These are phyloP conservation scores for Colletotrichum chrysophilum DNA, from an alignment of 2,329 filamentous ascomycete genomes.

Conservation along the genomic window DNA sequence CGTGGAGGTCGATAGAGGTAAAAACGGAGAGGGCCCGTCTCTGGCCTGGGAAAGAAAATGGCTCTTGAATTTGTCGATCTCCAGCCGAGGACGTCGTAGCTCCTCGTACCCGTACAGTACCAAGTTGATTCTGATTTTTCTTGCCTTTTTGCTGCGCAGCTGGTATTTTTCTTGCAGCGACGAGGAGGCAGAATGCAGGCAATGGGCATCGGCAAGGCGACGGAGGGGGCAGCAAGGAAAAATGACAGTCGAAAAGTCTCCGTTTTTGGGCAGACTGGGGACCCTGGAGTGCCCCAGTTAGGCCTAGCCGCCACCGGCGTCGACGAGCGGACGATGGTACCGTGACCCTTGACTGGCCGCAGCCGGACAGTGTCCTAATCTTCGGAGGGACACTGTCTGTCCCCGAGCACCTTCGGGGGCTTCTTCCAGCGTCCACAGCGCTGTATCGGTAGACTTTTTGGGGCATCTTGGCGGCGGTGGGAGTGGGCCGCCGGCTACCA, in stretches of 20 bases:
- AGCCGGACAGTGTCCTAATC: neutral
- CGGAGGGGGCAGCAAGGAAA: neutral
- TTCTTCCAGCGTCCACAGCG: neutral
- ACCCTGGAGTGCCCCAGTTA: neutral
- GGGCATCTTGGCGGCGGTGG: neutral
- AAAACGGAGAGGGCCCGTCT: neutral
- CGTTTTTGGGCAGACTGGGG: conserved; percentile 4
- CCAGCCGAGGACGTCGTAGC: neutral
- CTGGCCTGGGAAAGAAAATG: neutral
- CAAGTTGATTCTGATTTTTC: neutral
- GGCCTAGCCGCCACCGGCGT: neutral
- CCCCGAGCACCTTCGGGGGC: neutral
- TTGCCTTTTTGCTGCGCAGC: neutral
- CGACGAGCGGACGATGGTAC: neutral
- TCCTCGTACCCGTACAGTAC: neutral
- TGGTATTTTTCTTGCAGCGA: neutral
- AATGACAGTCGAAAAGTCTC: conserved; percentile 4
- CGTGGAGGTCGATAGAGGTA: conserved; percentile 5
- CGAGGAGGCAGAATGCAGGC: neutral
- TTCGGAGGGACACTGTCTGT: neutral
- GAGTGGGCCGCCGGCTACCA: neutral
- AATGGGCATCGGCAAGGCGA: neutral
- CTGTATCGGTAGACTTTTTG: neutral
- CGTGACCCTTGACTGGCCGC: neutral
- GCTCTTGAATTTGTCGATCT: neutral